Conservation (phyloP, 2,329 filamentous ascomycete species). For the Emmonsia crescens region DNA sequence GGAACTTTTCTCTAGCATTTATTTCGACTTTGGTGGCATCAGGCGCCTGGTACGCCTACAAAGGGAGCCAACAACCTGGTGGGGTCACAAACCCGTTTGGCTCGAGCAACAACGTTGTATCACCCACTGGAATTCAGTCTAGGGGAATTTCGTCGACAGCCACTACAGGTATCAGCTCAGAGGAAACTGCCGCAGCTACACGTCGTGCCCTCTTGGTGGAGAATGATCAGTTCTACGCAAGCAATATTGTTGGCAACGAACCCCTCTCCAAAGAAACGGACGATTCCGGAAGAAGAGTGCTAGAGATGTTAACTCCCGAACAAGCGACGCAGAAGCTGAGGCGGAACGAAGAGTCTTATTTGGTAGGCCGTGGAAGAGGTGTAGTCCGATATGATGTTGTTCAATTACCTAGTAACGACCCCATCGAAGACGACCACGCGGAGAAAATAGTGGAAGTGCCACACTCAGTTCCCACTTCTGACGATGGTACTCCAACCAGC, state of each 20-base stretch:
- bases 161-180: constrained; percentile 20
- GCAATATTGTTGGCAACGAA: constrained; percentile 71
- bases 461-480: constrained; percentile 44
- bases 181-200: constrained; percentile 37
- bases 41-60: constrained; percentile 41
- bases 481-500: constrained; percentile 47
- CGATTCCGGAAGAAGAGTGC: constrained; percentile 69
- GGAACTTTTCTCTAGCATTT: constrained; percentile 38
- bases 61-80: constrained; percentile 21
- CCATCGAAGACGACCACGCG: constrained; percentile 95
- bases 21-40: constrained; percentile 39
- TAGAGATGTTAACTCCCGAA: constrained; percentile 94
- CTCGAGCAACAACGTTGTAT: constrained; percentile 16
- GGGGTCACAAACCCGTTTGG: constrained; percentile 9
- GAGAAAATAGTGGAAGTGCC: constrained; percentile 96
- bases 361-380: constrained; percentile 78
- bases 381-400: constrained; percentile 92
- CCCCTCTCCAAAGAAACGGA: constrained; percentile 82
- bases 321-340: constrained; percentile 85
- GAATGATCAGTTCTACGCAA: constrained; percentile 80
- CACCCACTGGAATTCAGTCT: constrained; percentile 14
- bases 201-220: constrained; percentile 70
- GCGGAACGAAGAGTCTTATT: constrained; percentile 81
- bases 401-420: constrained; percentile 90
- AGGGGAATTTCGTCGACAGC: constrained; percentile 18